phyloP scores from a whole-genome alignment of 202 grass and related monocot species.

The Thinopyrum obtusiflorum region DNA sequence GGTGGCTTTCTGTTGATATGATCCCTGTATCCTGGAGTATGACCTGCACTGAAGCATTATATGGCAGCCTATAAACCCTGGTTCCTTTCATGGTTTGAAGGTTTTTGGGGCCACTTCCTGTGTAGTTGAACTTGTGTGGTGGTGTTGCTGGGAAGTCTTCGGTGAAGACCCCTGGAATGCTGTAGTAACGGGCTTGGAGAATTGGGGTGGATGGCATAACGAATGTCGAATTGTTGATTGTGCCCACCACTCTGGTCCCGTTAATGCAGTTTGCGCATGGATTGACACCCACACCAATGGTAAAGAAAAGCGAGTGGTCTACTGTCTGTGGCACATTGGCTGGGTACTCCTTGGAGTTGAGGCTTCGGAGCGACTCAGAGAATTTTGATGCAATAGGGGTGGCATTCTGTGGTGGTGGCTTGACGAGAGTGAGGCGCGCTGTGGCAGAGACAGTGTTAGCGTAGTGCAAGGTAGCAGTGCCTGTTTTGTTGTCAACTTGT shows the following conservation, averaged over 20 bases:
- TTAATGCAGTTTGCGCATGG: constrained; percentile 58
- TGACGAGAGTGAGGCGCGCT: constrained; percentile 35
- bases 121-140: constrained; percentile 55
- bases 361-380: constrained; percentile 54
- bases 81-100: constrained; percentile 74
- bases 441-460: constrained; percentile 23
- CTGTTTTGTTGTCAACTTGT: constrained; percentile 60
- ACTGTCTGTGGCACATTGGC: constrained; percentile 48
- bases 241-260: constrained; percentile 40
- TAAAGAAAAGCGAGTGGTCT: constrained; percentile 69
- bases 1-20: constrained; percentile 69
- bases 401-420: constrained; percentile 46
- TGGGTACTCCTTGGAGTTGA: constrained; percentile 64
- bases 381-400: constrained; percentile 50
- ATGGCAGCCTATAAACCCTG: constrained; percentile 56
- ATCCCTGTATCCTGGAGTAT: constrained; percentile 73
- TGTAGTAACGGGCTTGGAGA: constrained; percentile 73
- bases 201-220: constrained; percentile 58
- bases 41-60: constrained; percentile 64
- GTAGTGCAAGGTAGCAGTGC: constrained; percentile 59
- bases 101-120: constrained; percentile 63
- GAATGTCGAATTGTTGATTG: constrained; percentile 67
- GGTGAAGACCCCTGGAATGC: constrained; percentile 57
- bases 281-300: constrained; percentile 60
- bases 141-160: constrained; percentile 64